These are phyloP conservation scores for Aspergillus homomorphus DNA, from an alignment of 495 filamentous ascomycete species.

Conservation along the genomic window DNA sequence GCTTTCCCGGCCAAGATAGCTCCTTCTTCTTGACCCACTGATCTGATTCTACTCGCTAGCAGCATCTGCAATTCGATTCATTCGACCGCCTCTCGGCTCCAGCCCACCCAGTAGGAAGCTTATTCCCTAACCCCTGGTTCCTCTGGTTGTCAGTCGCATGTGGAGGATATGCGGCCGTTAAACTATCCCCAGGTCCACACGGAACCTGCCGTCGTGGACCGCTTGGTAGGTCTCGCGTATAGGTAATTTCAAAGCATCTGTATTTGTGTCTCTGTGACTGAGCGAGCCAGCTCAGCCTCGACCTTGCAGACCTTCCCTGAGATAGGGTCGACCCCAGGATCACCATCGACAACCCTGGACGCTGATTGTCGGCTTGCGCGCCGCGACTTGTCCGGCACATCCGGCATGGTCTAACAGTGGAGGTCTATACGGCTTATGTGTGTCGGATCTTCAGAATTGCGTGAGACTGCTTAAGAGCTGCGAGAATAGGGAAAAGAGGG, in stretches of 20 bases:
- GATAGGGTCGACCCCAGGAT: not conserved
- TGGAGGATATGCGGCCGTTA: slow-evolving; percentile 2
- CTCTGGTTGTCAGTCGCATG: not conserved
- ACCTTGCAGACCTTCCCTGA: not conserved
- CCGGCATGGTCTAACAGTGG: not conserved
- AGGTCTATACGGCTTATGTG: not conserved
- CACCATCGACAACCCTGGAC: not conserved
- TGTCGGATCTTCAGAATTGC: not conserved
- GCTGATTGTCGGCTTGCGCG: too few species aligned
- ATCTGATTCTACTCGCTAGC: not conserved
- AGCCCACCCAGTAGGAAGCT: not conserved
- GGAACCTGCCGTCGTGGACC: slow-evolving; percentile 1
- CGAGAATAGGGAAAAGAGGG: too few species aligned
- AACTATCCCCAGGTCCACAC: slow-evolving; percentile 1
- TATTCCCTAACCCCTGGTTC: not conserved
- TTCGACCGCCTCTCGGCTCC: not conserved
- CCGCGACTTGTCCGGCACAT: not conserved
- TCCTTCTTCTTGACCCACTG: not conserved
- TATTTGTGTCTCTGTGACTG: not conserved
- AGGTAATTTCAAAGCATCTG: not conserved
- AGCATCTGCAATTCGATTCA: not conserved
- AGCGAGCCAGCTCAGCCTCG: not conserved
- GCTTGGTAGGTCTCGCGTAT: not conserved
- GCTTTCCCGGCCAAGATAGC: not conserved
- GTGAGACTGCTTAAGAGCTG: not conserved